Base-by-base conservation (phyloP, 768 basidiomycete genomes). In the Hirschioporus abietinus region DNA sequence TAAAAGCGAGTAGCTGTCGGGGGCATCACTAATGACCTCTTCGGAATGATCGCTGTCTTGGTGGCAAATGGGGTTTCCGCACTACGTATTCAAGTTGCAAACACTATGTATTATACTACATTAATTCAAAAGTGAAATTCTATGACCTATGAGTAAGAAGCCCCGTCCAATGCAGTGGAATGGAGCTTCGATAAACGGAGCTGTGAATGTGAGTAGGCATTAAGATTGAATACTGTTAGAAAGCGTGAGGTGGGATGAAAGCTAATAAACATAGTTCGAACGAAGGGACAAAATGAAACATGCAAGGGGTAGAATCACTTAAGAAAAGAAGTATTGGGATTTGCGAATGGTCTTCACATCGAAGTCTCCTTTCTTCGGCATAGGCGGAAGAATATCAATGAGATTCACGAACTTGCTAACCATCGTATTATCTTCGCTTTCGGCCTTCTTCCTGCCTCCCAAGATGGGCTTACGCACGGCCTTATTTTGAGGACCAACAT, bases 41-140 rank as follows among this genome's bases (percentile, higher is more conserved):
- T 97, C 96, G 8, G 96, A 92, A 76, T 98, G 93, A 71, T 89
- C 95, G 79, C 94, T 96, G 10, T 95, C 90, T 78, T 98, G 96
- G 71, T 92, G 93, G 75, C 93, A 95, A 63, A 99, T 97, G 0
- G 96, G 95, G 78, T 99, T n/a, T n/a, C n/a, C n/a, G n/a, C n/a
- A n/a, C n/a, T n/a, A n/a, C n/a, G n/a, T n/a, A n/a, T n/a, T n/a
- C n/a, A n/a, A n/a, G n/a, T n/a, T 30, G 30, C 30, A 30, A 30
- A 8, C 8, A 30, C 30, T 30, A 8, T 30, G 30, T 8, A 30
- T 30, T 30, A 30, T 30, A 30, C 8, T 30, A 30, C 30, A 30
- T 30, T 30, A 30, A 30, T 30, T 30, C 30, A 30, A 8, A n/a
- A n/a, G n/a, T n/a, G n/a, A n/a, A 8, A 30, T 30, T 30, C 30